These are phyloP conservation scores for Avena insularis DNA, from an alignment of 176 grass and related monocot genomes.

Conservation along the genomic window DNA sequence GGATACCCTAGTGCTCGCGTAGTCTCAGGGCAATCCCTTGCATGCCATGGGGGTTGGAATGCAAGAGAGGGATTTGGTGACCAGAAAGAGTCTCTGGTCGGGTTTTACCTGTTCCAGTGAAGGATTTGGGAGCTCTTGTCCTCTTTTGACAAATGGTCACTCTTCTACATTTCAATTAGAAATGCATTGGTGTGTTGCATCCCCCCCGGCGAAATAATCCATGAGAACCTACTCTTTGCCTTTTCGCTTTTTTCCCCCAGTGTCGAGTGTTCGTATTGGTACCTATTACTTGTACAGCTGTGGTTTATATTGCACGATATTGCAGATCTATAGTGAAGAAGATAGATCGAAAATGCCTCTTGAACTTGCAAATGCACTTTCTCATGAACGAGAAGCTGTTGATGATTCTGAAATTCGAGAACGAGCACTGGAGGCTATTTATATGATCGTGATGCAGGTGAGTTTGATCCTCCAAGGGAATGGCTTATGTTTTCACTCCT, in stretches of 20 bases:
- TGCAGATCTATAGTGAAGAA: constrained; percentile 83
- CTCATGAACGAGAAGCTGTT: constrained; percentile 83
- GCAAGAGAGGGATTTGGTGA: not conserved
- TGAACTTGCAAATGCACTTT: constrained; percentile 82
- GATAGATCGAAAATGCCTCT: constrained; percentile 90
- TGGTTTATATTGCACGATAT: constrained; percentile 20
- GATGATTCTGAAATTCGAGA: constrained; percentile 92
- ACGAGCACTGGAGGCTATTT: constrained; percentile 84
- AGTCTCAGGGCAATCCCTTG: not conserved
- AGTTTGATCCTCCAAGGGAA: constrained; percentile 16
- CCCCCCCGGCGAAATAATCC: constrained; percentile 10
- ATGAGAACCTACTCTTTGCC: not conserved
- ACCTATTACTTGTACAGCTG: not conserved
- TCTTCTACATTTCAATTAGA: constrained; percentile 14
- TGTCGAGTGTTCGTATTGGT: constrained; percentile 22
- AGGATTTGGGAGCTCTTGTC: not conserved
- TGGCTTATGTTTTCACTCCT: constrained; percentile 7
- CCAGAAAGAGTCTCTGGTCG: not conserved
- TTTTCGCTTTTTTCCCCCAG: constrained; percentile 27
- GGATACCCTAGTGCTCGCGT: not conserved
- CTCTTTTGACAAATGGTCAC: not conserved
- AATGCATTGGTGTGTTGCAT: not conserved
- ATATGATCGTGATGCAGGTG: constrained; percentile 94
- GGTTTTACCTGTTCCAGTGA: not conserved
- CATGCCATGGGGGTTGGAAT: not conserved